These are phyloP conservation scores for Ormosia emarginata DNA, from an alignment of 306 rosid species.

Conservation along the genomic window DNA sequence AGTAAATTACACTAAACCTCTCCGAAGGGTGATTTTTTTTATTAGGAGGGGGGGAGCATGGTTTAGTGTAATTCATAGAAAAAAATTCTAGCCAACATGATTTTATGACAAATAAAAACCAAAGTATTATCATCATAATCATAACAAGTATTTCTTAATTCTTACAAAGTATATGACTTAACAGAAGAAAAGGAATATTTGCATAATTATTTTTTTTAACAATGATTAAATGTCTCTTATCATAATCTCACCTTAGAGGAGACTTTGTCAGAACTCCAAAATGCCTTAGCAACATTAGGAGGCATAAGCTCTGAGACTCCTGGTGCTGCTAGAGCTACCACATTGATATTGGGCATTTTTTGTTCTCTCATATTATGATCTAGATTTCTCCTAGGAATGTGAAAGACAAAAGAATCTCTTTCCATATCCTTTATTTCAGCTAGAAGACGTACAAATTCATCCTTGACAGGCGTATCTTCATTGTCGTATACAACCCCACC, in stretches of 20 bases:
- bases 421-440: conserved; percentile 80
- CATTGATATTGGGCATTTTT: conserved; percentile 67
- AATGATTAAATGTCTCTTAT: neutral
- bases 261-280: conserved; percentile 77
- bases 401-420: conserved; percentile 78
- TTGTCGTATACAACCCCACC: conserved; percentile 86
- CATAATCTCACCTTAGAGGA: conserved; percentile 81
- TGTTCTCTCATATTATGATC: conserved; percentile 53
- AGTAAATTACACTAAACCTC: neutral
- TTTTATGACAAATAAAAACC: neutral
- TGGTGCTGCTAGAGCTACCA: conserved; percentile 77
- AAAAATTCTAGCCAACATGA: neutral
- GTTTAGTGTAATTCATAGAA: neutral
- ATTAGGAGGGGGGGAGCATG: neutral
- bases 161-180: neutral
- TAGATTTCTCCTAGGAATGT: conserved; percentile 62
- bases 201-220: neutral
- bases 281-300: conserved; percentile 86
- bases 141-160: neutral
- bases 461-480: conserved; percentile 72
- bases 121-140: neutral
- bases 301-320: conserved; percentile 93
- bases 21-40: neutral
- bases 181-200: conserved; percentile 2
- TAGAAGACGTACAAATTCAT: conserved; percentile 74